Evolutionary conservation across 2,329 filamentous ascomycete genomes (phyloP).

Genomic region (Didymella pinodella): DNA sequence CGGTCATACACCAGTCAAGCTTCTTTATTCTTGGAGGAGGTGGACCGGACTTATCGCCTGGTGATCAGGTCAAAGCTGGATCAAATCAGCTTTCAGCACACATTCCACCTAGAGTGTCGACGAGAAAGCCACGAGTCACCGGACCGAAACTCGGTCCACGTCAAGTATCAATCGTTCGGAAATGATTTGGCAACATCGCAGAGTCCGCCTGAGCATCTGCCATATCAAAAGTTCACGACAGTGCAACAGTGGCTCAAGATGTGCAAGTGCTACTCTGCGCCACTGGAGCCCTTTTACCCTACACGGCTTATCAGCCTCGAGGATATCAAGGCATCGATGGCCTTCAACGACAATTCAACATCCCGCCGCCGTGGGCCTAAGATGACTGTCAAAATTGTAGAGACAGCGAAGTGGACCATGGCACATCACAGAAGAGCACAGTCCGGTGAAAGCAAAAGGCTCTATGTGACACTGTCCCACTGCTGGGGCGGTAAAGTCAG

Average conservation of each 20-base stretch:
- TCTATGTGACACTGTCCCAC: constrained; percentile 5
- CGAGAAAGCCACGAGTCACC: background rate
- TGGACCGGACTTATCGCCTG: background rate
- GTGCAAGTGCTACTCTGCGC: background rate
- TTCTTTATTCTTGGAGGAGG: background rate
- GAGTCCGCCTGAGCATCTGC: background rate
- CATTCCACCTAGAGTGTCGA: background rate
- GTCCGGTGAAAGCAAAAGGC: too few relatives aligned
- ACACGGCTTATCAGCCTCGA: background rate
- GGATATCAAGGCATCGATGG: background rate
- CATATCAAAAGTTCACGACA: background rate
- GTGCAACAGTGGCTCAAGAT: background rate
- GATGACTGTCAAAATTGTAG: background rate
- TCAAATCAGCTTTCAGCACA: background rate
- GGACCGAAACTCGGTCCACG: background rate
- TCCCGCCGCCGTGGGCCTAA: background rate
- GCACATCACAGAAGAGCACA: too few relatives aligned
- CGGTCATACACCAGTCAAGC: background rate
- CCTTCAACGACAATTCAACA: background rate
- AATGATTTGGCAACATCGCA: background rate
- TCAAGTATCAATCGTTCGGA: background rate
- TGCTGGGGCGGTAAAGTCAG: constrained; percentile 3
- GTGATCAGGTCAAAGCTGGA: background rate
- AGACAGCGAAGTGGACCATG: background rate
- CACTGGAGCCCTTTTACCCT: background rate